Conservation (phyloP, 805 yeast genomes). For the Candida nitratophila region DNA sequence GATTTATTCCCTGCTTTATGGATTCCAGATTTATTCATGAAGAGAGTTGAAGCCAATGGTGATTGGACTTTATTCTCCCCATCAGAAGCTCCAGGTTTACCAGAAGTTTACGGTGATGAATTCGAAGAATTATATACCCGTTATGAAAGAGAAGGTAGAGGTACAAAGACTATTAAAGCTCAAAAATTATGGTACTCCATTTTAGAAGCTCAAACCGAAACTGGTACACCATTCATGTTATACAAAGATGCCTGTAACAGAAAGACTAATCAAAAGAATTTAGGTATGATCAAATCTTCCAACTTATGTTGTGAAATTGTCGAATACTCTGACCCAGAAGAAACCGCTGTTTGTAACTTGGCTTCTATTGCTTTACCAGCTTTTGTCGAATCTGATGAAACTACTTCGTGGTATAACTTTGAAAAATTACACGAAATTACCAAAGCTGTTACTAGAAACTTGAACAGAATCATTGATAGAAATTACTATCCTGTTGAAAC, state of each 20-base stretch:
- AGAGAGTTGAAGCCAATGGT: constrained; percentile 48
- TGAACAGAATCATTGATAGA: constrained; percentile 51
- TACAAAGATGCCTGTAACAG: constrained; percentile 56
- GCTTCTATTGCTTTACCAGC: constrained; percentile 55
- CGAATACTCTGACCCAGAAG: constrained; percentile 51
- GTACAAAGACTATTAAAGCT: constrained; percentile 44
- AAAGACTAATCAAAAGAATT: constrained; percentile 53
- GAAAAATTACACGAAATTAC: constrained; percentile 47
- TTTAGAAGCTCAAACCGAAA: constrained; percentile 57
- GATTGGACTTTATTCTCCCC: constrained; percentile 58
- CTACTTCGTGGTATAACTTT: constrained; percentile 42
- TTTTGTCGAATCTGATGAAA: constrained; percentile 39
- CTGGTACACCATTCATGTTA: constrained; percentile 60
- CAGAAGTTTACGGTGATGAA: constrained; percentile 50
- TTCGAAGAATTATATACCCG: constrained; percentile 43
- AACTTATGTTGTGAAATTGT: constrained; percentile 60
- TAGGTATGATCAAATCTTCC: constrained; percentile 54
- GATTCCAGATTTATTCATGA: constrained; percentile 59
- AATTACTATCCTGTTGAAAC: constrained; percentile 50
- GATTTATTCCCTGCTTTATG: constrained; percentile 57
- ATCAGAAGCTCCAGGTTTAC: constrained; percentile 49
- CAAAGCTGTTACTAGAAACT: constrained; percentile 47
- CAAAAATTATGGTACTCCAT: constrained; percentile 57
- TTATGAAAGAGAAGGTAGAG: constrained; percentile 46
- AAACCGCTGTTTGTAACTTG: constrained; percentile 55